Evolutionary conservation across 345 rosid genomes (phyloP).

Genomic region (Moringa oleifera): DNA sequence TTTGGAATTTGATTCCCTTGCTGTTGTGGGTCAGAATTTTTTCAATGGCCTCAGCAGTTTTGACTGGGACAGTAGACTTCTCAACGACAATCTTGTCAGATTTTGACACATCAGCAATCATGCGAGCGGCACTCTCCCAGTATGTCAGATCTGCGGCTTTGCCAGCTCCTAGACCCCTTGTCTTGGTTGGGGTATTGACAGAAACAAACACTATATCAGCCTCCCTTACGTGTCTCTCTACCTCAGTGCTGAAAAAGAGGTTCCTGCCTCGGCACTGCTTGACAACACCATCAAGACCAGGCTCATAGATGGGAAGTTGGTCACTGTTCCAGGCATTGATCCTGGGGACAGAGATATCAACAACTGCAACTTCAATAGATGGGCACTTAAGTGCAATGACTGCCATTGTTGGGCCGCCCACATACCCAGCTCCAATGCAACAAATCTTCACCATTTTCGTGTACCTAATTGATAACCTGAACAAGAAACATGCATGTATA

Average conservation of each 20-base stretch:
- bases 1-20: conserved; percentile 91
- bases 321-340: conserved; percentile 88
- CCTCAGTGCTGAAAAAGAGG: conserved; percentile 87
- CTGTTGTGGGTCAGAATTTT: conserved; percentile 87
- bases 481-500: background rate
- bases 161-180: conserved; percentile 90
- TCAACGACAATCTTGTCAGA: conserved; percentile 89
- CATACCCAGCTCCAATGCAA: conserved; percentile 97
- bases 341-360: conserved; percentile 74
- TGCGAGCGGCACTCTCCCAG: conserved; percentile 97
- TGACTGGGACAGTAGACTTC: conserved; percentile 95
- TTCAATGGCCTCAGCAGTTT: conserved; percentile 90
- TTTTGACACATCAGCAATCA: conserved; percentile 86
- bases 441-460: conserved; percentile 86
- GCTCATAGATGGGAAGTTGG: conserved; percentile 87
- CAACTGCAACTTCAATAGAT: conserved; percentile 77
- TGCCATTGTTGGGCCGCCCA: conserved; percentile 97
- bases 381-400: conserved; percentile 94
- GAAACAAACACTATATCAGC: conserved; percentile 91
- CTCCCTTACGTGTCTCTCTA: conserved; percentile 75
- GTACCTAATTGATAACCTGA: conserved; percentile 15
- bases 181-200: conserved; percentile 88
- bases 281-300: conserved; percentile 80
- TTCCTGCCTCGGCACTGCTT: conserved; percentile 83
- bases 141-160: conserved; percentile 94